Evolutionary conservation across 2,329 filamentous ascomycete species (phyloP), one percentile per base, ranked within the genome.

Genomic region (Tolypocladium cylindrosporum): DNA sequence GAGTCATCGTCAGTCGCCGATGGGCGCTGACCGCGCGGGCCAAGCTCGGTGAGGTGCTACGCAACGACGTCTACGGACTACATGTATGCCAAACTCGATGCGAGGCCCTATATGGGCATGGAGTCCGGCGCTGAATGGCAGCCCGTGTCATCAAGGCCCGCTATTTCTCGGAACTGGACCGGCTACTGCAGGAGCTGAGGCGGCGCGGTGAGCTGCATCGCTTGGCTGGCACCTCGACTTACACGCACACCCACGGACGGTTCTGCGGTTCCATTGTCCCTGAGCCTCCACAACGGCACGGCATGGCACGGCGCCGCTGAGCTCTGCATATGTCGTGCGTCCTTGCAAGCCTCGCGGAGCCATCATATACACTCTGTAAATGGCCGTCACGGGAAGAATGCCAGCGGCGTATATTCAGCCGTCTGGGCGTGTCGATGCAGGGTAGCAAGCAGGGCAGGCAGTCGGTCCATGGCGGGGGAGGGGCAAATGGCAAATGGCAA

Each of bases 391-490:
- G 27, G 36, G 4, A 21, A 21, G 9, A 14, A 36, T 4, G 48
- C 31, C 19, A 11, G 19, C 16, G 16, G 7, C 31, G 48, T 31
- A 19, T 6, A 34, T 31, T 19, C 24, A 48, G 45, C 45, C 48
- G 31, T n/a, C 16, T n/a, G 6, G 27, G 19, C 10, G 27, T 36
- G 27, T 16, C 19, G 27, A 50, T 50, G 45, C n/a, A 50, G 48
- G 45, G 27, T 34, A 51, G 48, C 16, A 10, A 27, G 48, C 8
- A 31, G 43, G 24, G 24, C 43, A 48, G 31, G 31, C 7, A 34
- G 31, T 34, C 31, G 31, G 31, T 34, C 31, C 45, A 60, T 57
- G 36, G 60, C 60, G 60, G 60, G 60, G 60, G 60, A 60, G 60
- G 58, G 60, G 58, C 58, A 56, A 60, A 55, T 24, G 53, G 54